Conservation (phyloP, 768 basidiomycete species). For the Termitomyces sp. region DNA sequence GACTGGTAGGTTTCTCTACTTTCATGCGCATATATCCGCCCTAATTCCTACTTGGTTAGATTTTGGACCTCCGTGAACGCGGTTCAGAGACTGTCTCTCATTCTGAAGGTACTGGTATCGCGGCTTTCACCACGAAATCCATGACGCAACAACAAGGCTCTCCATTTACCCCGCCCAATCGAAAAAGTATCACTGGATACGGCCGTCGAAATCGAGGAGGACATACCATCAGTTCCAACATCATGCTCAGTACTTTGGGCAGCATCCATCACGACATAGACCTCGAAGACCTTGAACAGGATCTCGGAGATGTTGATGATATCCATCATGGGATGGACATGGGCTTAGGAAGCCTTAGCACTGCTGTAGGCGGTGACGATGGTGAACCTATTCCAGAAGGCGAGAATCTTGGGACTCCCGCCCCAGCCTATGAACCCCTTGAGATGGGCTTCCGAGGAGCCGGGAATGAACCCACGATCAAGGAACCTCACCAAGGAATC, state of each 20-base stretch:
- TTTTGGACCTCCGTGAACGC: constrained; percentile 79
- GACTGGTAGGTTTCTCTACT: constrained; percentile 46
- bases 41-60: constrained; percentile 36
- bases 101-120: constrained; percentile 69
- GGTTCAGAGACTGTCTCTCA: constrained; percentile 77
- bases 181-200: constrained; percentile 40
- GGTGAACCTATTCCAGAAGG: constrained; percentile 49
- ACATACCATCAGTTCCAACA: constrained; percentile 56
- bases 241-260: constrained; percentile 63
- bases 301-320: constrained; percentile 57
- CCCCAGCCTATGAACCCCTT: constrained; percentile 52
- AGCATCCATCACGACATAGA: constrained; percentile 53
- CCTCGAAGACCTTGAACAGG: constrained; percentile 48
- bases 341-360: constrained; percentile 48
- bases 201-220: constrained; percentile 40
- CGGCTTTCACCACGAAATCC: constrained; percentile 66
- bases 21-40: constrained; percentile 8
- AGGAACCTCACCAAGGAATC: constrained; percentile 31
- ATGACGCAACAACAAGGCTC: constrained; percentile 54
- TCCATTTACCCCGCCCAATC: constrained; percentile 52
- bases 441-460: constrained; percentile 45
- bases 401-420: constrained; percentile 45
- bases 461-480: background rate
- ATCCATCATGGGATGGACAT: constrained; percentile 55
- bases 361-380: constrained; percentile 51